Percentiles rank a stretch among this genome's conserved stretches.
These are phyloP conservation scores for Phaffia rhodozyma DNA, from an alignment of 1,284 basidiomycete genomes.

Conservation along the genomic window DNA sequence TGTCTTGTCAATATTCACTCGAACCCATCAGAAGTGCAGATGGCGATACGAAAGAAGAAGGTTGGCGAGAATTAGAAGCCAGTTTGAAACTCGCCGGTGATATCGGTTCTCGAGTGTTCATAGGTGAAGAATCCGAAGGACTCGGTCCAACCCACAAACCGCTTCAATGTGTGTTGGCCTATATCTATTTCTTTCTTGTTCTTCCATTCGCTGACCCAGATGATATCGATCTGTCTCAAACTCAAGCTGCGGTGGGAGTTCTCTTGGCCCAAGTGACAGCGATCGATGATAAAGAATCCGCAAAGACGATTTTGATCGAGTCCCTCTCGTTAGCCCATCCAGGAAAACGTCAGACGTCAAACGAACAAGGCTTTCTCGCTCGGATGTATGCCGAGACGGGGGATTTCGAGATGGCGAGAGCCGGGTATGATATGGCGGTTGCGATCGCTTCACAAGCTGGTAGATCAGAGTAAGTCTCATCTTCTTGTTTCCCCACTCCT, in stretches of 20 bases:
- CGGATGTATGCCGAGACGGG: too few species aligned
- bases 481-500: too few species aligned
- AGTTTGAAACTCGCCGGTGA: slow-evolving; percentile 15
- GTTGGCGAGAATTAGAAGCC: slow-evolving; percentile 10
- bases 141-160: not conserved
- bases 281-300: slow-evolving; percentile 1
- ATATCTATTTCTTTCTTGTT: not conserved
- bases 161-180: slow-evolving; percentile 3
- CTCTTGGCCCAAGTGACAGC: not conserved
- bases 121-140: not conserved
- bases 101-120: not conserved
- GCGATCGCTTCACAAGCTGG: too few species aligned
- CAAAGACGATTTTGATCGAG: not conserved
- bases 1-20: not conserved
- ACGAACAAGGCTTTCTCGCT: too few species aligned
- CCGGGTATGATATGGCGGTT: too few species aligned
- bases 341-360: too few species aligned
- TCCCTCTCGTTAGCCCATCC: slow-evolving; percentile 4
- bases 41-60: slow-evolving; percentile 1
- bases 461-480: too few species aligned
- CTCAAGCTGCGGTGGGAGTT: not conserved
- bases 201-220: not conserved
- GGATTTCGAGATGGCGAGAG: too few species aligned
- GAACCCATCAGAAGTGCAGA: not conserved
- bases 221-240: not conserved